A percentile compares a stretch with the other conserved stretches of the same genome.
phyloP scores from a whole-genome alignment of 306 rosid genomes.

The Hylodesmum podocarpum region DNA sequence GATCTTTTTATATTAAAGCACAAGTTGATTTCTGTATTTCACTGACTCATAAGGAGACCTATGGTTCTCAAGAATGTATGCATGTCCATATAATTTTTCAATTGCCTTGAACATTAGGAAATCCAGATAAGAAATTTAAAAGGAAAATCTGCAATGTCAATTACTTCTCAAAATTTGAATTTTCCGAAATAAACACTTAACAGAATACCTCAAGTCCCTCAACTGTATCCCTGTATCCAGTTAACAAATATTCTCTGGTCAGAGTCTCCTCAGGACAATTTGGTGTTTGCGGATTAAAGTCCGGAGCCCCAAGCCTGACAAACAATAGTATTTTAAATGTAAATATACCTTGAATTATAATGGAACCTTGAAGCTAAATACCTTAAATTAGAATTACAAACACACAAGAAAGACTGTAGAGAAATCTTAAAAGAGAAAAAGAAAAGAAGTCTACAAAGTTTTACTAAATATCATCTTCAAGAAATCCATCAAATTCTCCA shows the following conservation, averaged over 20 bases:
- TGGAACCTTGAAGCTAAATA: not conserved
- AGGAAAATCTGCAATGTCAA: not conserved
- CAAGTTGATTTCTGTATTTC: not conserved
- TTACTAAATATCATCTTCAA: not conserved
- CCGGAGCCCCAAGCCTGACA: slow-evolving; percentile 94
- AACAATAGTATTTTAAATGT: slow-evolving; percentile 24
- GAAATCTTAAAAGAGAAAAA: not conserved
- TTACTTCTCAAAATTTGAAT: not conserved
- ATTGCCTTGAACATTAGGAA: not conserved
- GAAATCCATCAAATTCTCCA: not conserved
- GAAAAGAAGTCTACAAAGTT: not conserved
- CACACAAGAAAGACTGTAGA: not conserved
- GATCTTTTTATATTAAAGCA: not conserved
- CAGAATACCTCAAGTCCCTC: slow-evolving; percentile 90
- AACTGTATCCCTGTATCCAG: slow-evolving; percentile 86
- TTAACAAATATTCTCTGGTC: slow-evolving; percentile 74
- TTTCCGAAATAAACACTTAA: not conserved
- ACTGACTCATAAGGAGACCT: not conserved
- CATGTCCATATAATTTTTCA: not conserved
- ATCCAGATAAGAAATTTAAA: not conserved
- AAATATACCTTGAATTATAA: not conserved
- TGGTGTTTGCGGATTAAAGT: slow-evolving; percentile 80
- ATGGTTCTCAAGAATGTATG: not conserved
- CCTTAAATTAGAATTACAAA: not conserved
- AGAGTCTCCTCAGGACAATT: slow-evolving; percentile 96